Evolutionary conservation across 495 filamentous ascomycete species (phyloP), one percentile per base, ranked within the genome.

Genomic region (Annulohypoxylon moriforme): DNA sequence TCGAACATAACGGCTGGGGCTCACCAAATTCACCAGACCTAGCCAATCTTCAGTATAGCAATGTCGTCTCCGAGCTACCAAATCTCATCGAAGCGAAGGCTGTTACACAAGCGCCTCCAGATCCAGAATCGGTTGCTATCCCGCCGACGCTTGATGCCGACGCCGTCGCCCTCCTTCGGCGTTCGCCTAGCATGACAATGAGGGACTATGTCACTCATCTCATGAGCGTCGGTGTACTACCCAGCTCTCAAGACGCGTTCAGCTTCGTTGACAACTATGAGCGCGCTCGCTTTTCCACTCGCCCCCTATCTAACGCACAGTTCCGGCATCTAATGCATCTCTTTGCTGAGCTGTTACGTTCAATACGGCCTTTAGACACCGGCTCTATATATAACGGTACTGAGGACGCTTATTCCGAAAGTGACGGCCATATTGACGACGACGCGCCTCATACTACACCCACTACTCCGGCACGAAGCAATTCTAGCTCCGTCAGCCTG

Each of bases 41-140:
- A 1, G 89, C 94, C 4, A 89, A 94, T 70, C 79, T 98, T 9
- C 89, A 94, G 49, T 98, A 95, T 76, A 83, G 83, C 40, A 88
- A 86, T 0, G 93, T 99, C n/a, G 87, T 99, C 11, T 82, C 84
- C 18, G 96, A 98, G 81, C 84, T 99, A 13, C 92, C 95, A 1
- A 91, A 97, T 74, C 84, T 99, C 22, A 94, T 99, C 64, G 96
- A 99, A 79, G 94, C 94, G 0, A 94, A 94, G 80, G 96, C 94
- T 6, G 89, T 96, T 11, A 92, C 93, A 0, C 84, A 96, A 40
- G 93, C 93, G 1, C 92, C 92, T 0, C 79, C 85, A 0, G 90
- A 94, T 62, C 80, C 81, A 4, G 67, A 75, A 14, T 86, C 83
- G 58, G 69, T 67, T 11, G 60, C 80, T 9, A 71, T 83, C 2